These are phyloP conservation scores for Ascochyta lentis DNA, from an alignment of 2,329 filamentous ascomycete genomes.

Conservation along the genomic window DNA sequence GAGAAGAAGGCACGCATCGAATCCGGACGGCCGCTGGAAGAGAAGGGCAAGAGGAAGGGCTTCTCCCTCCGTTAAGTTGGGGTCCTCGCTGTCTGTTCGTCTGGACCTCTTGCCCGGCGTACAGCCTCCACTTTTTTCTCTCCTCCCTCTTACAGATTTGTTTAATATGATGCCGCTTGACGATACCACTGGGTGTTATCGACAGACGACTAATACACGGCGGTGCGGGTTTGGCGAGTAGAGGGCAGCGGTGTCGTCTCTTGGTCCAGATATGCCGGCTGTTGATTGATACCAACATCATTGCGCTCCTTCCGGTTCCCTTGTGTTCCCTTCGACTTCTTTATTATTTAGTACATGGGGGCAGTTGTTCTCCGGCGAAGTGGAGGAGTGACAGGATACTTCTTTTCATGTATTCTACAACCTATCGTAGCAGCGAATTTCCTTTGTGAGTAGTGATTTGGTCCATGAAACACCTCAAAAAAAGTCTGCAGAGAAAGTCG, in stretches of 20 bases:
- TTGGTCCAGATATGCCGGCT: slow-evolving; percentile 49
- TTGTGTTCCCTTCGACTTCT: slow-evolving; percentile 41
- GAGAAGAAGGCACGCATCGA: slow-evolving; percentile 98
- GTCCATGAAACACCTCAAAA: background rate
- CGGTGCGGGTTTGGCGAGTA: slow-evolving; percentile 38
- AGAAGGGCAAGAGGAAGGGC: slow-evolving; percentile 98
- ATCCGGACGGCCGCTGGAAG: slow-evolving; percentile 92
- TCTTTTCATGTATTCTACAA: slow-evolving; percentile 52
- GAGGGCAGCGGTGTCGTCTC: slow-evolving; percentile 42
- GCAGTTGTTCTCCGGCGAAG: slow-evolving; percentile 41
- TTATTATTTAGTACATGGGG: slow-evolving; percentile 47
- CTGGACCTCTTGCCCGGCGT: slow-evolving; percentile 36
- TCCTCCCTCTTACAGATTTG: slow-evolving; percentile 49
- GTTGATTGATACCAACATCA: slow-evolving; percentile 55
- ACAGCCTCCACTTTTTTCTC: slow-evolving; percentile 44
- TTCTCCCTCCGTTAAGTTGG: slow-evolving; percentile 88
- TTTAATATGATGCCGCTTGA: slow-evolving; percentile 50
- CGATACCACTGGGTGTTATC: slow-evolving; percentile 51
- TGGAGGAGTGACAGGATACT: slow-evolving; percentile 42
- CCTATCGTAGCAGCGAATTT: slow-evolving; percentile 51
- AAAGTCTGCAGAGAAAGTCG: background rate
- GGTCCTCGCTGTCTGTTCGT: slow-evolving; percentile 13
- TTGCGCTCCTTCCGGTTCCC: slow-evolving; percentile 49
- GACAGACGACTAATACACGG: slow-evolving; percentile 47
- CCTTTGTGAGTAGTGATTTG: slow-evolving; percentile 40